Conservation (phyloP, 768 basidiomycete species). For the Leccinum fibrillosum region DNA sequence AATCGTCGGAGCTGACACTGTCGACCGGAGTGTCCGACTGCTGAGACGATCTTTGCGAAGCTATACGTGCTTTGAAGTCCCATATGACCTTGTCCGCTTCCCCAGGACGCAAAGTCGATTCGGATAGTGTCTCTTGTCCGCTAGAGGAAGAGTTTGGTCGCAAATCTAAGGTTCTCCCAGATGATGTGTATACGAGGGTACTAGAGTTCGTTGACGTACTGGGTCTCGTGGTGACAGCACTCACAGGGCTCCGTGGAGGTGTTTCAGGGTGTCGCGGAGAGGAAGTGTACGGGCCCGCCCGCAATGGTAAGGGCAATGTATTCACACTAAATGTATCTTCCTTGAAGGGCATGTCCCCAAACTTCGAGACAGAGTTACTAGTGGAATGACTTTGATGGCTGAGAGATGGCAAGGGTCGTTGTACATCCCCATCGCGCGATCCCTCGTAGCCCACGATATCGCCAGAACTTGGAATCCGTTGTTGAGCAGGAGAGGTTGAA, state of each 20-base stretch:
- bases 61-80: constrained; percentile 22
- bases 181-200: constrained; percentile 24
- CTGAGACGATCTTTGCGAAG: constrained; percentile 17
- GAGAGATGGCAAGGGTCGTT: constrained; percentile 24
- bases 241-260: constrained; percentile 65
- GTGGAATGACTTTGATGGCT: constrained; percentile 29
- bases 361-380: constrained; percentile 27
- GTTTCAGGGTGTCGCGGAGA: constrained; percentile 37
- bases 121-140: constrained; percentile 32
- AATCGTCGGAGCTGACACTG: constrained; percentile 26
- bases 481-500: constrained; percentile 46
- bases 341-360: constrained; percentile 29
- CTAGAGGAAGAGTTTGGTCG: constrained; percentile 27
- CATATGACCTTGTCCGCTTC: constrained; percentile 30
- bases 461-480: constrained; percentile 22
- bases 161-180: constrained; percentile 26
- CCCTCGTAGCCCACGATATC: constrained; percentile 18
- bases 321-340: constrained; percentile 28
- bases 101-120: constrained; percentile 33
- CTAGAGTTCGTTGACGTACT: constrained; percentile 32
- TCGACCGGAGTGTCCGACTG: constrained; percentile 18
- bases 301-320: constrained; percentile 25
- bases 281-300: constrained; percentile 26
- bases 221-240: constrained; percentile 44
- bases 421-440: constrained; percentile 28